phyloP scores from a whole-genome alignment of 73 alveolate species.

The Paramecium sonneborni region DNA sequence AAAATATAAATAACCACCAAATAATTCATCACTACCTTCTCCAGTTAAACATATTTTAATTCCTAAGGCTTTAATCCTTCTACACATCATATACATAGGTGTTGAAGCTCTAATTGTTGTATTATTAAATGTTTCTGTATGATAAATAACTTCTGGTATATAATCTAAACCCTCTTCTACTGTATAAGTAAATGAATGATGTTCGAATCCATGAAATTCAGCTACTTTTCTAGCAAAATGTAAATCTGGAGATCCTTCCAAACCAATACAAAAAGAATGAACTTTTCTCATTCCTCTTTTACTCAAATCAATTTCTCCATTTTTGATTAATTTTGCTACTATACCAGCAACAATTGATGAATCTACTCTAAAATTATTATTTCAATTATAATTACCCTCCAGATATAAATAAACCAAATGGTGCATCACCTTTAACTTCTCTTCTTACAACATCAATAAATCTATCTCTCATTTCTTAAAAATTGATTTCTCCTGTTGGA shows the following conservation, averaged over 20 bases:
- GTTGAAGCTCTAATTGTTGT: slow-evolving; percentile 91
- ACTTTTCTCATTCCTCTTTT: slow-evolving; percentile 66
- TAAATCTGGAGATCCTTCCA: slow-evolving; percentile 85
- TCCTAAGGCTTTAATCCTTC: slow-evolving; percentile 75
- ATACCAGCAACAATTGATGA: slow-evolving; percentile 73
- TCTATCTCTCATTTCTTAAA: slow-evolving; percentile 66
- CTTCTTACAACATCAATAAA: slow-evolving; percentile 68
- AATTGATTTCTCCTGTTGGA: slow-evolving; percentile 50
- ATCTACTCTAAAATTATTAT: slow-evolving; percentile 66
- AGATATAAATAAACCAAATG: slow-evolving; percentile 77
- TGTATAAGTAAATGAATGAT: slow-evolving; percentile 81
- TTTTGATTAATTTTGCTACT: slow-evolving; percentile 60
- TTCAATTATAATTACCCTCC: slow-evolving; percentile 54
- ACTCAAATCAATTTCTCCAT: slow-evolving; percentile 60
- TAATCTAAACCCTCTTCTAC: slow-evolving; percentile 87
- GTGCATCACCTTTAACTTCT: slow-evolving; percentile 76
- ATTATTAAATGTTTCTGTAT: slow-evolving; percentile 84
- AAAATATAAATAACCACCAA: slow-evolving; percentile 89
- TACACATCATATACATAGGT: slow-evolving; percentile 89
- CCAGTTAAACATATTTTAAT: slow-evolving; percentile 73
- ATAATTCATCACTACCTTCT: slow-evolving; percentile 84
- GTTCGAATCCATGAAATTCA: slow-evolving; percentile 81
- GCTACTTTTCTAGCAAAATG: slow-evolving; percentile 75
- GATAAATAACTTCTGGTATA: slow-evolving; percentile 82
- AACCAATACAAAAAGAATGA: slow-evolving; percentile 80